Base-by-base conservation (phyloP, 805 yeast genomes). In the Spathaspora passalidarum region DNA sequence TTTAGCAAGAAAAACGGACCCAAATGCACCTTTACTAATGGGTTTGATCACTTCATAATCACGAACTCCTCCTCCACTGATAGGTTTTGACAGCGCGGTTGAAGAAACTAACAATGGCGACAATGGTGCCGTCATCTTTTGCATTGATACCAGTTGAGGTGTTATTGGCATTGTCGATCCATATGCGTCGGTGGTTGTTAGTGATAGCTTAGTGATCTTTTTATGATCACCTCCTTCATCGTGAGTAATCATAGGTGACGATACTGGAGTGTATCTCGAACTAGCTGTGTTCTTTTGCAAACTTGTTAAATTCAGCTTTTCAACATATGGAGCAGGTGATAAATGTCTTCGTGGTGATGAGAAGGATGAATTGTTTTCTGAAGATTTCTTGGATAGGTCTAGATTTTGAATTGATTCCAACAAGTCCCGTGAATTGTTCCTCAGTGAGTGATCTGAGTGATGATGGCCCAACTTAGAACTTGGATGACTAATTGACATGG, bases 11-110 rank as follows among this genome's bases (percentile, higher is more conserved):
- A 83, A 94, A 2, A 94, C 99, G 32, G 95, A 86, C 0, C 99
- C 99, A 73, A 91, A 94, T 0, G 99, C 99, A 36, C 99, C 99
- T 59, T 89, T 88, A 57, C 96, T 88, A 43, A 94, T 89, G 0
- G 99, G 97, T 61, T 90, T 89, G 46, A 94, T 71, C 23, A 94
- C 80, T 56, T 89, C 96, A 63, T 90, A 94, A 62, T 95, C 98
- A 48, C 77, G 79, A 23, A 92, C 89, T 2, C 88, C 82, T 0
- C 95, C 94, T 2, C 74, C 67, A 0, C 69, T 55, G 0, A 76
- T 59, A 0, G 86, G 76, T 49, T 80, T 79, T 26, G 68, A 65
- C 0, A 76, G 49, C 4, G 82, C 76, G 1, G 85, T 75, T 9
- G 82, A 78, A 1, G 92, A 84, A 1, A 88, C 79, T 38, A 90